Conservation (phyloP, 2,329 filamentous ascomycete species). For the Cyphellophora europaea region DNA sequence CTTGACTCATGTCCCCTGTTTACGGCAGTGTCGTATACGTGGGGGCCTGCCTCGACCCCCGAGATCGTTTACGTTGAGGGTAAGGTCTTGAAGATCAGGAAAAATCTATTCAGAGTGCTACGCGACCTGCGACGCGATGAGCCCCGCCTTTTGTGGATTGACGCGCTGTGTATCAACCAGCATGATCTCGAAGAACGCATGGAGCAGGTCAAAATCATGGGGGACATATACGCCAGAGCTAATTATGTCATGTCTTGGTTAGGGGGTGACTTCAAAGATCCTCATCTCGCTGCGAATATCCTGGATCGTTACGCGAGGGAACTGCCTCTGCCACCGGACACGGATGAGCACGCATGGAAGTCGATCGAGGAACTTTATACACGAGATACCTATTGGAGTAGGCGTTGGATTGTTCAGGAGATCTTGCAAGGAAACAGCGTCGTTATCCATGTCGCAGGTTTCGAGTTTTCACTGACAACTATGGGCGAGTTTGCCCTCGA, state of each 20-base stretch:
- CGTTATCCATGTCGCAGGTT: neutral
- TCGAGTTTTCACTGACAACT: neutral
- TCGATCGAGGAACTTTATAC: neutral
- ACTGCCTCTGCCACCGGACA: neutral
- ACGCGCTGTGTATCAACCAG: constrained; percentile 25
- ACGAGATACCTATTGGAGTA: neutral
- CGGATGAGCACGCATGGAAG: neutral
- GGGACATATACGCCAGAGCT: constrained; percentile 9
- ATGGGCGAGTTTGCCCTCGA: neutral
- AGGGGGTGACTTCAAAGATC: neutral
- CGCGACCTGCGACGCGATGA: neutral
- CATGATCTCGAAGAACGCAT: constrained; percentile 15
- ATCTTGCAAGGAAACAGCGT: neutral
- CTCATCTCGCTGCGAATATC: neutral
- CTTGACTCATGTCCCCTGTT: neutral
- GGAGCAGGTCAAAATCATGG: constrained; percentile 7
- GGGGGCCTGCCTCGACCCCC: neutral
- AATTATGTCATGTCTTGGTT: neutral
- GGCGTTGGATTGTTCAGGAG: neutral
- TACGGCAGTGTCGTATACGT: neutral
- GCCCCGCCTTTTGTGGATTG: constrained; percentile 21
- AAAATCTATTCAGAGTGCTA: neutral
- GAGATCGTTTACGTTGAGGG: neutral
- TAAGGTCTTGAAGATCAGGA: neutral
- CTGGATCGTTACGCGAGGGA: neutral